Percentiles rank a stretch among this genome's conserved stretches.
Conservation (phyloP, 371 early-diverging fungal species). For the Entomophthora muscae region DNA sequence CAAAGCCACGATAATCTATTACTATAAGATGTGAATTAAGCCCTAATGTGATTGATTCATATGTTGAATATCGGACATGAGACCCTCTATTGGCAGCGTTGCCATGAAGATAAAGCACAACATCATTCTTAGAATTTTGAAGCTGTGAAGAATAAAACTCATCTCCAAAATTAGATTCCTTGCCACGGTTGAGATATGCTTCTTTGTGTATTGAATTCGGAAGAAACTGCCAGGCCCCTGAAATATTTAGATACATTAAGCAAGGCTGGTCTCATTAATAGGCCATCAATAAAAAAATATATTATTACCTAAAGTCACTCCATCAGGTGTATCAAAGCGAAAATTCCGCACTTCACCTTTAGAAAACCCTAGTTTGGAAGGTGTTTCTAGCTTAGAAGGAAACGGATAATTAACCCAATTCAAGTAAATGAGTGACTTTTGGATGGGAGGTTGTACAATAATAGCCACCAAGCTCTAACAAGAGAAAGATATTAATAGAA, state of each 20-base stretch:
- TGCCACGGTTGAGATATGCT: background rate
- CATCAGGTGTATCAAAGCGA: background rate
- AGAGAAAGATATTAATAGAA: background rate
- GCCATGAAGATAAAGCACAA: slow-evolving; percentile 5
- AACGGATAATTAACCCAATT: background rate
- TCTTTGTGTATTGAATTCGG: background rate
- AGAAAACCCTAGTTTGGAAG: background rate
- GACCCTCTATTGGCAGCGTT: slow-evolving; percentile 5
- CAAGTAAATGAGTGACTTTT: background rate
- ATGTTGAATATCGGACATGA: background rate
- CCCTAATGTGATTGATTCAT: background rate
- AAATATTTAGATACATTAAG: background rate
- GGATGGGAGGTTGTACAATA: background rate
- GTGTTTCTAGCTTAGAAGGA: background rate
- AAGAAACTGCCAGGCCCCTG: background rate
- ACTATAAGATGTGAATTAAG: background rate
- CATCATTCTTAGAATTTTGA: background rate
- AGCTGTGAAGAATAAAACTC: background rate
- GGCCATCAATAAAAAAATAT: background rate
- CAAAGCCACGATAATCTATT: slow-evolving; percentile 6
- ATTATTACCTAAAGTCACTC: background rate
- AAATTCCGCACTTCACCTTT: background rate
- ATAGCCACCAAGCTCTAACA: background rate
- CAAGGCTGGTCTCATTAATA: background rate
- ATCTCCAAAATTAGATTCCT: background rate